Conservation (phyloP, 1,139 yeast species). For the Lodderomyces margitis region DNA sequence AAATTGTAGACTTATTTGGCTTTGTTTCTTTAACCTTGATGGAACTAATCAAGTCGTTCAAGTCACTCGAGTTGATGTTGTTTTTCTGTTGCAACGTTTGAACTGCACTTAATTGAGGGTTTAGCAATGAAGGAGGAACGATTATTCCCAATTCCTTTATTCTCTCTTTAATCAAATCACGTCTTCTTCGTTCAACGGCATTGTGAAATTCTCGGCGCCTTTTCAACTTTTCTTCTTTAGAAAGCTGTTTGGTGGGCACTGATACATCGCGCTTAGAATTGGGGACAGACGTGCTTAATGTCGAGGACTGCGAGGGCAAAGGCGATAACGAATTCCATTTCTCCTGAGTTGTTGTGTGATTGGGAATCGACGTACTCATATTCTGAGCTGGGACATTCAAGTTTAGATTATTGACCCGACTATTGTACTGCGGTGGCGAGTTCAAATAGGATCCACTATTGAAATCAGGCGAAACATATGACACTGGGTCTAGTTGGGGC, state of each 20-base stretch:
- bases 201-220: conserved; percentile 77
- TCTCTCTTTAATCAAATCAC: conserved; percentile 74
- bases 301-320: conserved; percentile 17
- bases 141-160: conserved; percentile 69
- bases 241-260: conserved; percentile 43
- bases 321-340: conserved; percentile 26
- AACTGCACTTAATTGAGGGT: conserved; percentile 47
- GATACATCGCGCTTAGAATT: conserved; percentile 6
- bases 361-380: conserved; percentile 28
- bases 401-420: conserved; percentile 10
- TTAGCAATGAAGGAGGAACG: conserved; percentile 68
- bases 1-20: conserved; percentile 69
- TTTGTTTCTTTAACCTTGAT: conserved; percentile 60
- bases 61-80: conserved; percentile 30
- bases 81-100: conserved; percentile 45
- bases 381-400: background rate
- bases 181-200: conserved; percentile 76
- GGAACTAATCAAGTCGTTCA: conserved; percentile 36
- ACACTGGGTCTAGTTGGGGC: conserved; percentile 27
- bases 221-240: conserved; percentile 67
- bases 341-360: conserved; percentile 14
- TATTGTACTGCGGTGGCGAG: conserved; percentile 29
- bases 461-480: conserved; percentile 22
- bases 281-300: conserved; percentile 16
- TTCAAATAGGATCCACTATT: conserved; percentile 27